Conservation (phyloP, 1,139 yeast genomes). For the Candida mesenterica region DNA sequence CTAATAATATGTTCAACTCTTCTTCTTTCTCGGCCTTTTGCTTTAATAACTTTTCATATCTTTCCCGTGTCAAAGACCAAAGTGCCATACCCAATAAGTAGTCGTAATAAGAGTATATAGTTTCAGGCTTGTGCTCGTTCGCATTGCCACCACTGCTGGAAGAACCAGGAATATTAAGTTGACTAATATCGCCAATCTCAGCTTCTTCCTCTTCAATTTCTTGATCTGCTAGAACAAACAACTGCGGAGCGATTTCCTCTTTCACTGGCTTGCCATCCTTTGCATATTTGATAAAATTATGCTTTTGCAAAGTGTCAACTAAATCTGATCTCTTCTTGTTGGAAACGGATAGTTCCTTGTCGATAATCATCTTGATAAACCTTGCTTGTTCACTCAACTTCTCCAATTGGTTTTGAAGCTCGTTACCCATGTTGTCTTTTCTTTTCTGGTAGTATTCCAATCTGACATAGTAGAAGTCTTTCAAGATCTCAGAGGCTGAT, state of each 20-base stretch:
- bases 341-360: slow-evolving; percentile 62
- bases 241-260: slow-evolving; percentile 16
- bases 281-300: slow-evolving; percentile 75
- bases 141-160: slow-evolving; percentile 32
- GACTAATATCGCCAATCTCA: slow-evolving; percentile 40
- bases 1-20: slow-evolving; percentile 66
- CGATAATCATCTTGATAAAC: slow-evolving; percentile 87
- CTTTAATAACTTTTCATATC: slow-evolving; percentile 73
- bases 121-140: slow-evolving; percentile 37
- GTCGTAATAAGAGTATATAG: slow-evolving; percentile 59
- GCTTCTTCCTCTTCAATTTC: slow-evolving; percentile 35
- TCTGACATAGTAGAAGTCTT: slow-evolving; percentile 82
- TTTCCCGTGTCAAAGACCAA: slow-evolving; percentile 89
- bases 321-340: slow-evolving; percentile 71
- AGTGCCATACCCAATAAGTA: slow-evolving; percentile 84
- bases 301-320: slow-evolving; percentile 58
- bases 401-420: slow-evolving; percentile 70
- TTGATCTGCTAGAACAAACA: slow-evolving; percentile 27
- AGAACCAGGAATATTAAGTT: slow-evolving; percentile 24
- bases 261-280: slow-evolving; percentile 58
- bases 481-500: slow-evolving; percentile 70
- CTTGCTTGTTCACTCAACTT: slow-evolving; percentile 82
- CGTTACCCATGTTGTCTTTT: slow-evolving; percentile 73
- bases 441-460: slow-evolving; percentile 88
- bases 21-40: slow-evolving; percentile 72